phyloP scores from a whole-genome alignment of 2,329 filamentous ascomycete genomes.

The Sclerotinia minor region DNA sequence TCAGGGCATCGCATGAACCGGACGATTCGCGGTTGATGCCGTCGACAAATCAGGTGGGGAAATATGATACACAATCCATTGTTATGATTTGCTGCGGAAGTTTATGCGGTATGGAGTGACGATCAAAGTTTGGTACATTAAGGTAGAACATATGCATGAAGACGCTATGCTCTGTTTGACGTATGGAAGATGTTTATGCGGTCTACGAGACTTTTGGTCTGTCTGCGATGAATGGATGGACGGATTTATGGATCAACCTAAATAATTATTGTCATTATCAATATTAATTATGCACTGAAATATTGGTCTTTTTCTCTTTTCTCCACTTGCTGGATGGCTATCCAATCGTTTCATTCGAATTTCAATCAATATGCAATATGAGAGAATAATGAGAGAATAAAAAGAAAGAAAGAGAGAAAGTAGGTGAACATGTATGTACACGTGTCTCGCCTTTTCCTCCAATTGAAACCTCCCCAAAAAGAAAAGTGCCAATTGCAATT shows the following conservation, averaged over 20 bases:
- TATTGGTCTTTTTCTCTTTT: not conserved
- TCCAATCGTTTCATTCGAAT: not conserved
- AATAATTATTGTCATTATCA: slow-evolving; percentile 12
- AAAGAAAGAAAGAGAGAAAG: slow-evolving; percentile 6
- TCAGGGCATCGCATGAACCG: slow-evolving; percentile 20
- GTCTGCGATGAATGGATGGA: too few relatives aligned
- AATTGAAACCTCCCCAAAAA: not conserved
- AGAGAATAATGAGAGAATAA: too few relatives aligned
- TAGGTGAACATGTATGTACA: slow-evolving; percentile 22
- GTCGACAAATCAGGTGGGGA: slow-evolving; percentile 14
- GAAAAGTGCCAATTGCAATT: not conserved
- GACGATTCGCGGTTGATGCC: slow-evolving; percentile 16
- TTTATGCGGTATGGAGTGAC: slow-evolving; percentile 19
- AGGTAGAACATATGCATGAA: slow-evolving; percentile 14
- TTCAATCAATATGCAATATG: too few relatives aligned
- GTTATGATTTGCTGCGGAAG: slow-evolving; percentile 20
- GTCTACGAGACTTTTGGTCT: not conserved
- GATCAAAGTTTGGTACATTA: slow-evolving; percentile 18
- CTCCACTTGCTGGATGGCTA: slow-evolving; percentile 2
- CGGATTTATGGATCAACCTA: not conserved
- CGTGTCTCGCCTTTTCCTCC: slow-evolving; percentile 16
- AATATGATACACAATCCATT: not conserved
- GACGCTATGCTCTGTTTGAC: slow-evolving; percentile 10
- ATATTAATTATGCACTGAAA: slow-evolving; percentile 18
- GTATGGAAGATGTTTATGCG: slow-evolving; percentile 10